A percentile compares a stretch with the other conserved stretches of the same genome.
Conservation (phyloP, 345 rosid species). For the Linum tenue region DNA sequence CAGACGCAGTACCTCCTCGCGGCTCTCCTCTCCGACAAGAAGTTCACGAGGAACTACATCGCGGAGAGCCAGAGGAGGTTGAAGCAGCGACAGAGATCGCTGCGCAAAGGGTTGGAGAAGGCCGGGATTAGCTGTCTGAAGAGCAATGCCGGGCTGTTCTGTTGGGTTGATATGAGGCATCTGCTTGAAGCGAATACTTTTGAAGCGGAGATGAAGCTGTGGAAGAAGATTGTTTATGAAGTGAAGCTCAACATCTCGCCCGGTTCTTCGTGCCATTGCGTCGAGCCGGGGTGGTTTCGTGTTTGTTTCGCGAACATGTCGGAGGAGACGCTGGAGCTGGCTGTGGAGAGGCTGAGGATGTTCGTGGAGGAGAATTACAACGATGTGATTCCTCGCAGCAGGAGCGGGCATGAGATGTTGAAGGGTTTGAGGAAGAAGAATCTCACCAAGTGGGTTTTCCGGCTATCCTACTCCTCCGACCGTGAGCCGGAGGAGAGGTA, state of each 20-base stretch:
- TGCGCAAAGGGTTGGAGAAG: slow-evolving; percentile 54
- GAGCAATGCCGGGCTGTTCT: slow-evolving; percentile 69
- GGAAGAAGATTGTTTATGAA: slow-evolving; percentile 71
- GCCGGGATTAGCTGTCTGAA: slow-evolving; percentile 46
- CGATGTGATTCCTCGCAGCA: background rate
- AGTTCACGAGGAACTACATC: slow-evolving; percentile 51
- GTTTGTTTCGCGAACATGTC: slow-evolving; percentile 72
- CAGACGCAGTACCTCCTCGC: slow-evolving; percentile 70
- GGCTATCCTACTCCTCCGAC: background rate
- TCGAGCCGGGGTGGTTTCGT: slow-evolving; percentile 79
- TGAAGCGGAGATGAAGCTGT: slow-evolving; percentile 68
- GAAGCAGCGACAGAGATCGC: slow-evolving; percentile 33
- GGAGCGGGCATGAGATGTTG: background rate
- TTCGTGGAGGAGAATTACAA: slow-evolving; percentile 14
- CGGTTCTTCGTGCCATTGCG: slow-evolving; percentile 73
- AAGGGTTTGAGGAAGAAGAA: background rate
- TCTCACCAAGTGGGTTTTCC: background rate
- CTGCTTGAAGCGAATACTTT: slow-evolving; percentile 56
- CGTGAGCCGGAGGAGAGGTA: background rate
- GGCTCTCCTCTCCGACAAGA: slow-evolving; percentile 59
- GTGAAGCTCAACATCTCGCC: slow-evolving; percentile 72
- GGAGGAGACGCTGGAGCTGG: slow-evolving; percentile 34
- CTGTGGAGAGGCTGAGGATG: slow-evolving; percentile 38
- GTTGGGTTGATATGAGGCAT: slow-evolving; percentile 82
- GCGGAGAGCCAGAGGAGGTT: slow-evolving; percentile 53